Base-by-base conservation (phyloP, 305 asterid species). In the Withania somnifera region DNA sequence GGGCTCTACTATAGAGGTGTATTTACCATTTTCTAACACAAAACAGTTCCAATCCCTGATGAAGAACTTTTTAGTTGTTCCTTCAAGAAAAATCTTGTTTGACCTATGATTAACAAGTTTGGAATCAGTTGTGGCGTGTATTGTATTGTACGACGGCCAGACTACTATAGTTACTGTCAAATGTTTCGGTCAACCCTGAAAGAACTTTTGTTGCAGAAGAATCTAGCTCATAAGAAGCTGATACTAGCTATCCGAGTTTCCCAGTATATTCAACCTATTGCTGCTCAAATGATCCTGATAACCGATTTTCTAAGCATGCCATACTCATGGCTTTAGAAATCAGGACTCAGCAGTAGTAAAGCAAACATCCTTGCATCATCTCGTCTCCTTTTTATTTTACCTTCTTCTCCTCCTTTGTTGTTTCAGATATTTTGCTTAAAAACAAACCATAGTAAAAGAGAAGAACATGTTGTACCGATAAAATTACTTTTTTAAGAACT, bases 1-100 rank as follows among this genome's bases (percentile, higher is more conserved):
- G 34, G 95, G 98, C 13, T 84, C 92, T n/a, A 90, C 89, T 84
- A 64, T 92, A 86, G 99, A 97, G 98, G 99, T 96, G 88, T 54
- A 38, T 58, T 54, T 4, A 63, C 54, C 26, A 1, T 19, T 6
- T 19, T 68, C 34, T 40, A 66, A n/a, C 28, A 66, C 17, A 6
- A 17, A 66, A 34, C 26, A 9, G 40, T 45, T 60, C 38, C 40
- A 53, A 36, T 67, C 9, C 30, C 26, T 26, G 2, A 15, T 57
- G 45, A 36, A 73, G 22, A 63, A 20, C 1, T 28, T 61, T 28
- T 47, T 13, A 50, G 32, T 75, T 50, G 45, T 15, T 50, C 26
- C 34, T 47, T 38, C 60, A 45, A 24, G 26, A 50, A 50, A n/a
- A 64, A 38, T 32, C 47, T 47, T 30, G 13, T 32, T 64, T 17